Evolutionary conservation across 2,329 filamentous ascomycete genomes (phyloP), one percentile per base, ranked within the genome.

Genomic region (Polychaeton citri): DNA sequence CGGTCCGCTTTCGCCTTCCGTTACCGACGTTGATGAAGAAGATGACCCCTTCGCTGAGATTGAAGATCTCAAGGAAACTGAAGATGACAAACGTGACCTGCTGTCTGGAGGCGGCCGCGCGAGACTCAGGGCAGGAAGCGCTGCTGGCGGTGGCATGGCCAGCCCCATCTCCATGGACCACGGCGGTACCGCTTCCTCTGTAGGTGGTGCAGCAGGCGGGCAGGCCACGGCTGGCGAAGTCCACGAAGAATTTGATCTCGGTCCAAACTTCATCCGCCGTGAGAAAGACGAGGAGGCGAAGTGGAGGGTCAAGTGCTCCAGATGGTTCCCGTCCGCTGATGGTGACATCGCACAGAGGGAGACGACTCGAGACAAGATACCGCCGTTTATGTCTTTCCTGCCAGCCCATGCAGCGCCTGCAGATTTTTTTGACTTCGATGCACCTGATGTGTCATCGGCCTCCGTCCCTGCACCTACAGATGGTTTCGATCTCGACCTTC

Each of bases 161-260:
- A 52, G 47, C 40, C 51, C 50, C 3, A 39, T 48, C 32, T 32
- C 15, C 33, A 38, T 24, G 16, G 24, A 28, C 7, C 36, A 6
- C 30, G n/a, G 32, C 16, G 31, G 32, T 35, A 37, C 38, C 8
- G 35, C 32, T 37, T 35, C 42, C 33, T 31, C 48, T 32, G 48
- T 42, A 32, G 43, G 43, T 19, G 50, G 46, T 21, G 47, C 47
- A 9, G 45, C 47, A 19, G 39, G 37, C 16, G n/a, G n/a, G n/a
- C 46, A 48, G 31, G 41, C 45, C 31, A 50, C 62, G 9, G 74
- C 84, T 5, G 53, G 53, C 16, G 55, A 57, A 19, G 82, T 95
- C 9, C 85, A 85, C 35, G 90, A 98, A 60, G 90, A 98, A 56
- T 98, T 98, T 51, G 90, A 98, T 54, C 85, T 98, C 38, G 90